Evolutionary conservation across 2,329 filamentous ascomycete species (phyloP).

Genomic region (Scedosporium dehoogii): DNA sequence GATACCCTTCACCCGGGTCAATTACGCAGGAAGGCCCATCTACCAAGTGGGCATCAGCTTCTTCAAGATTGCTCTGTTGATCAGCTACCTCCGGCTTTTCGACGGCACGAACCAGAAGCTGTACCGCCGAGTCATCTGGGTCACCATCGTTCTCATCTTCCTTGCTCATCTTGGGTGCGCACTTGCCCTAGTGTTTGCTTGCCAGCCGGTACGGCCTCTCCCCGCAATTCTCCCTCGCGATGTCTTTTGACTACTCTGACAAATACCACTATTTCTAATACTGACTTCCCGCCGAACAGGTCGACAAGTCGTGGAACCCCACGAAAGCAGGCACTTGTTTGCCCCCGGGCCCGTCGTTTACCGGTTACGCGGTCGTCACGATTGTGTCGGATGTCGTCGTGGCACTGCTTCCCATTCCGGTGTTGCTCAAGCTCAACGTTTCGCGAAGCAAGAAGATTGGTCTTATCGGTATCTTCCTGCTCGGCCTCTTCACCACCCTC

Average conservation of each 20-base stretch:
- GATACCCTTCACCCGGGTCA: slow-evolving; percentile 35
- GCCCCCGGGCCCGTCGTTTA: slow-evolving; percentile 36
- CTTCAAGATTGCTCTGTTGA: slow-evolving; percentile 44
- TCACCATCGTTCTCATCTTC: slow-evolving; percentile 31
- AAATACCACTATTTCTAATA: not conserved
- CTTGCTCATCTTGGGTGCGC: slow-evolving; percentile 37
- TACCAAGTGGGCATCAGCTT: slow-evolving; percentile 46
- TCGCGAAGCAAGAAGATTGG: slow-evolving; percentile 37
- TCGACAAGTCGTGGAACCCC: slow-evolving; percentile 36
- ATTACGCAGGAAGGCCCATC: slow-evolving; percentile 42
- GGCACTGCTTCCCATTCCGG: slow-evolving; percentile 38
- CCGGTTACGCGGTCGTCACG: slow-evolving; percentile 39
- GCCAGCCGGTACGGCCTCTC: slow-evolving; percentile 29
- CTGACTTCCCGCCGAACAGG: slow-evolving; percentile 12
- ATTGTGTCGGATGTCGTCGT: slow-evolving; percentile 41
- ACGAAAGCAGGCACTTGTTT: slow-evolving; percentile 30
- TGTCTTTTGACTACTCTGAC: not conserved
- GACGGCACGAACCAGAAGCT: slow-evolving; percentile 32
- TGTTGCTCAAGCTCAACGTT: slow-evolving; percentile 38
- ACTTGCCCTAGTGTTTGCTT: slow-evolving; percentile 39
- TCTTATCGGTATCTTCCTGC: slow-evolving; percentile 38
- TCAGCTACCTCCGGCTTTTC: slow-evolving; percentile 42
- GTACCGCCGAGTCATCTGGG: slow-evolving; percentile 35
- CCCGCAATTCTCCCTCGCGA: too few species aligned
- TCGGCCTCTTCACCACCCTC: slow-evolving; percentile 44